Evolutionary conservation across 768 basidiomycete species (phyloP).

Genomic region (Amanita inopinata): DNA sequence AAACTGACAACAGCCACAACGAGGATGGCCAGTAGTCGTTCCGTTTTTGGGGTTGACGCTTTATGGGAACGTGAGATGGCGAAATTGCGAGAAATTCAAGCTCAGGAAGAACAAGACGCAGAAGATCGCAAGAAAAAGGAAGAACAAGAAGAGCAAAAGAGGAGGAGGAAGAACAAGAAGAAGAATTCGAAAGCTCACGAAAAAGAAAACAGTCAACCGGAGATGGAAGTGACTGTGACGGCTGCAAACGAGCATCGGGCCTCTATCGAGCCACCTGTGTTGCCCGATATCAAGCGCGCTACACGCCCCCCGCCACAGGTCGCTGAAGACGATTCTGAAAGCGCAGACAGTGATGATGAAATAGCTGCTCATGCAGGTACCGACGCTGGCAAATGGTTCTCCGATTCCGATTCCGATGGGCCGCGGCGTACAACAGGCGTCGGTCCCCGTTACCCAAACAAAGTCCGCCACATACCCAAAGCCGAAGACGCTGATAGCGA

Average conservation of each 20-base stretch:
- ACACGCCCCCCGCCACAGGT: slow-evolving; percentile 26
- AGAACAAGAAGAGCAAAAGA: slow-evolving; percentile 35
- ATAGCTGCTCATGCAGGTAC: slow-evolving; percentile 33
- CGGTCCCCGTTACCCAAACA: slow-evolving; percentile 41
- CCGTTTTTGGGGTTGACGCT: slow-evolving; percentile 93
- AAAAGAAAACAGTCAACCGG: slow-evolving; percentile 16
- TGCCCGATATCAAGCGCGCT: slow-evolving; percentile 34
- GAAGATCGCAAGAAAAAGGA: slow-evolving; percentile 39
- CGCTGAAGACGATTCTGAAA: slow-evolving; percentile 42
- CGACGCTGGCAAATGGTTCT: slow-evolving; percentile 22
- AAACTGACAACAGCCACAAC: slow-evolving; percentile 21
- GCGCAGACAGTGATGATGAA: slow-evolving; percentile 35
- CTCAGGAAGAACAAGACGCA: slow-evolving; percentile 48
- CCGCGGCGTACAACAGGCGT: slow-evolving; percentile 50
- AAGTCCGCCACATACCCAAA: slow-evolving; percentile 13
- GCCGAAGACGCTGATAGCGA: slow-evolving; percentile 49
- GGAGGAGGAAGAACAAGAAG: slow-evolving; percentile 36
- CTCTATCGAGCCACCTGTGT: slow-evolving; percentile 31
- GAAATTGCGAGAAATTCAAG: slow-evolving; percentile 73
- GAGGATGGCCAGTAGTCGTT: slow-evolving; percentile 39
- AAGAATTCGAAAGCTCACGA: slow-evolving; percentile 33
- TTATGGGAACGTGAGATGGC: slow-evolving; percentile 84
- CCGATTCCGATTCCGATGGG: slow-evolving; percentile 29
- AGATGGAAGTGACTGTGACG: not conserved
- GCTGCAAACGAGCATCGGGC: slow-evolving; percentile 18